Evolutionary conservation across 2,329 filamentous ascomycete genomes (phyloP).

Genomic region (Microthyrium microscopicum): DNA sequence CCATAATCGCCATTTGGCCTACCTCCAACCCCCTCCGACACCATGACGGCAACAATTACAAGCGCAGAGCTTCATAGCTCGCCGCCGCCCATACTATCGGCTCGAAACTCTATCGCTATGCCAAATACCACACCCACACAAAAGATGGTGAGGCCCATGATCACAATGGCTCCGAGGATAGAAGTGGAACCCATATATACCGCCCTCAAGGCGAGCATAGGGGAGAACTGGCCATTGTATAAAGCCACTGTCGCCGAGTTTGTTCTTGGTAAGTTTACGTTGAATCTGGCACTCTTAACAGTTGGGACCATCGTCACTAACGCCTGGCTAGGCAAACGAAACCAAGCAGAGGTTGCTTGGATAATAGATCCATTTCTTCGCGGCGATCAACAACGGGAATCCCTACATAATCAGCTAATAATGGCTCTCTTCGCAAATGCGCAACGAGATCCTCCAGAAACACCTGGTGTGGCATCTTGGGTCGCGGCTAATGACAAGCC

Average conservation of each 20-base stretch:
- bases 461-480: slow-evolving; percentile 46
- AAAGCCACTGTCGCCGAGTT: slow-evolving; percentile 41
- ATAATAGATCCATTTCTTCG: slow-evolving; percentile 39
- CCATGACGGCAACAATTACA: too few species aligned
- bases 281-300: neutral
- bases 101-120: too few species aligned
- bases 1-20: too few species aligned
- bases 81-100: too few species aligned
- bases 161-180: slow-evolving; percentile 32
- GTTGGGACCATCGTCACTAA: slow-evolving; percentile 9
- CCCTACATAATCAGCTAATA: slow-evolving; percentile 46
- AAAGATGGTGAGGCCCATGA: too few species aligned
- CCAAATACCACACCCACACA: too few species aligned
- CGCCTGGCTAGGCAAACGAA: slow-evolving; percentile 32
- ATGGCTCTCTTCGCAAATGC: slow-evolving; percentile 42
- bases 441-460: slow-evolving; percentile 41
- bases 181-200: slow-evolving; percentile 47
- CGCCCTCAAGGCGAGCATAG: slow-evolving; percentile 41
- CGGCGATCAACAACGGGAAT: slow-evolving; percentile 33
- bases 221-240: slow-evolving; percentile 43
- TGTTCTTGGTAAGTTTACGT: slow-evolving; percentile 31
- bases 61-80: too few species aligned
- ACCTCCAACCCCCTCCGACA: too few species aligned
- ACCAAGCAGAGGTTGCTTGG: slow-evolving; percentile 42
- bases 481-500: slow-evolving; percentile 58